Percentiles rank a stretch among this genome's conserved stretches.
Conservation (phyloP, 2,329 filamentous ascomycete species). For the Aspergillus pseudonomiae region DNA sequence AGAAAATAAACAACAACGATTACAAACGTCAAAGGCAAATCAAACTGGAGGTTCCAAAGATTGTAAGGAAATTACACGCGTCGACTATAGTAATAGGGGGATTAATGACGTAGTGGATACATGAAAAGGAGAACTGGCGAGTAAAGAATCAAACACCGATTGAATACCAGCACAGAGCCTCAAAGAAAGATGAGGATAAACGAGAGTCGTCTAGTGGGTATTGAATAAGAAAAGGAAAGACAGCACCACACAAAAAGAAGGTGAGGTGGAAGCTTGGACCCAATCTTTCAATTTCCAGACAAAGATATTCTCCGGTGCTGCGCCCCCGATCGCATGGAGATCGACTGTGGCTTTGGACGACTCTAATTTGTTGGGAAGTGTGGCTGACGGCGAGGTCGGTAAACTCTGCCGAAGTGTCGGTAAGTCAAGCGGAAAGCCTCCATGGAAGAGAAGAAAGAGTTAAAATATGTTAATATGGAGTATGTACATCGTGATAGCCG, state of each 20-base stretch:
- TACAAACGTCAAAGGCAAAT: background rate
- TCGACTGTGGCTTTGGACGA: slow-evolving; percentile 1
- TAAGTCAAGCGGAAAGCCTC: background rate
- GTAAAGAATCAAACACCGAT: slow-evolving; percentile 28
- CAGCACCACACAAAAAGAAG: background rate
- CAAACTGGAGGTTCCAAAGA: background rate
- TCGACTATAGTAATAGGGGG: background rate
- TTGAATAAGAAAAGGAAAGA: background rate
- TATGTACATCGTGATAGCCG: background rate
- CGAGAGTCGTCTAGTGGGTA: background rate
- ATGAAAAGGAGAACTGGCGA: slow-evolving; percentile 21
- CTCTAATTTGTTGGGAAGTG: slow-evolving; percentile 2
- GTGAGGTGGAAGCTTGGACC: slow-evolving; percentile 7
- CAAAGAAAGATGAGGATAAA: background rate
- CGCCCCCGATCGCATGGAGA: slow-evolving; percentile 9
- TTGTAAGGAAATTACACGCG: background rate
- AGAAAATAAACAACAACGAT: background rate
- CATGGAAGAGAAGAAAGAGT: background rate
- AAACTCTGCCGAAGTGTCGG: background rate
- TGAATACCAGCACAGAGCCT: background rate
- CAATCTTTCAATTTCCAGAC: background rate
- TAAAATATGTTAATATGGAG: background rate
- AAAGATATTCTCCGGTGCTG: slow-evolving; percentile 9
- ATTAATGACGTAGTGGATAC: slow-evolving; percentile 3
- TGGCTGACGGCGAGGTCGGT: background rate